These are phyloP conservation scores for Fraxinus nigra DNA, from an alignment of 305 asterid species.

Conservation along the genomic window DNA sequence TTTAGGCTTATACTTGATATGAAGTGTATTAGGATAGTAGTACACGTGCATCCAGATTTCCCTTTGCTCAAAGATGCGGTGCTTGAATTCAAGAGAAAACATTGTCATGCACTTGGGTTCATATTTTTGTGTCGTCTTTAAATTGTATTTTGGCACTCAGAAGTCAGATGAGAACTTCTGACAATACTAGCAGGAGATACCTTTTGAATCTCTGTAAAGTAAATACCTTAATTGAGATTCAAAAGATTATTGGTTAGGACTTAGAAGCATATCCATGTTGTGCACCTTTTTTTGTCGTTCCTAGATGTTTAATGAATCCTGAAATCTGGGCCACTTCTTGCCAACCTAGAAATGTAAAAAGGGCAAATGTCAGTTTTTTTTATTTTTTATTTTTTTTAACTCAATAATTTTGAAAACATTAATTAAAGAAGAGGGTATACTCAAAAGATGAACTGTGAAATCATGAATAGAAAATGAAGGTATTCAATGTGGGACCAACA, in stretches of 20 bases:
- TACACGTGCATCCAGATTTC: not conserved
- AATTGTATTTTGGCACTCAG: not conserved
- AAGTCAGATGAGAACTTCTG: not conserved
- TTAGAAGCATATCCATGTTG: not conserved
- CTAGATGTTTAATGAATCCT: not conserved
- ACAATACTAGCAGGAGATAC: not conserved
- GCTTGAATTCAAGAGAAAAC: not conserved
- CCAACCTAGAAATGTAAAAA: not conserved
- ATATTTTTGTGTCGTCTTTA: not conserved
- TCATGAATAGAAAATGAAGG: not conserved
- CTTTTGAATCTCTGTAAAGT: slow-evolving; percentile 4
- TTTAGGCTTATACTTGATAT: not conserved
- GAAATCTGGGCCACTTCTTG: not conserved
- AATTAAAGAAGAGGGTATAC: not conserved
- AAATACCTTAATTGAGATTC: not conserved
- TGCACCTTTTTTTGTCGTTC: slow-evolving; percentile 1
- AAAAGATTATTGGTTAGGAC: not conserved
- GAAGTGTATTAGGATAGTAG: not conserved
- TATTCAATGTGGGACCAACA: not conserved
- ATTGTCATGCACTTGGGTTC: not conserved
- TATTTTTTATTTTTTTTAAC: not conserved
- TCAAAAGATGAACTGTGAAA: not conserved
- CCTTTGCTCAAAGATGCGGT: not conserved
- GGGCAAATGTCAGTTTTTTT: not conserved
- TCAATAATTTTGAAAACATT: not conserved